These are phyloP conservation scores for Arctium minus DNA, from an alignment of 129 eudicot species.

Conservation along the genomic window DNA sequence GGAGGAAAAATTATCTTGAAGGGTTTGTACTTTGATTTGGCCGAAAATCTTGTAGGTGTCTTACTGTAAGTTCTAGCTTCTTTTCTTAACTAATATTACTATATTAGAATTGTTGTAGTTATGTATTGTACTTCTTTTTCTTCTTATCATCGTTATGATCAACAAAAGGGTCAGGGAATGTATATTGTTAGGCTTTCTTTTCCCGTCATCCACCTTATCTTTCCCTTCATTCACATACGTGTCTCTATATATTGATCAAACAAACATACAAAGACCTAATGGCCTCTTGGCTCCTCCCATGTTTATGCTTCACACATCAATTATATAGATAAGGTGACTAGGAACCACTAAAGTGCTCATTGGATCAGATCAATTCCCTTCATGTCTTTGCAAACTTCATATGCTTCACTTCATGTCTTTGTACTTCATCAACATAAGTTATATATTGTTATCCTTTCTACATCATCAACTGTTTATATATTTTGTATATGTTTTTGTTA, in stretches of 20 bases:
- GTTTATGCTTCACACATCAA: background rate
- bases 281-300: background rate
- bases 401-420: too few relatives aligned
- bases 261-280: background rate
- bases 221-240: background rate
- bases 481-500: too few relatives aligned
- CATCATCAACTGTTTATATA: too few relatives aligned
- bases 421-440: too few relatives aligned
- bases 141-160: background rate
- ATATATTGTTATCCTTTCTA: too few relatives aligned
- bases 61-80: conserved; percentile 59
- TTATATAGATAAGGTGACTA: too few relatives aligned
- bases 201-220: background rate
- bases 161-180: background rate
- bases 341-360: too few relatives aligned
- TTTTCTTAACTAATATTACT: background rate
- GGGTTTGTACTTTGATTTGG: conserved; percentile 82
- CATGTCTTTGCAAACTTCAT: too few relatives aligned
- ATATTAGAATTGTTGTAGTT: background rate
- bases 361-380: too few relatives aligned
- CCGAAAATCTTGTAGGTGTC: conserved; percentile 83
- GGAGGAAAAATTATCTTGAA: conserved; percentile 66
- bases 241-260: background rate
- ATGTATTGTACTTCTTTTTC: background rate
- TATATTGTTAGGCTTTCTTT: background rate